Evolutionary conservation across 164 flowering plant species (phyloP).

Genomic region (Platanus orientalis): DNA sequence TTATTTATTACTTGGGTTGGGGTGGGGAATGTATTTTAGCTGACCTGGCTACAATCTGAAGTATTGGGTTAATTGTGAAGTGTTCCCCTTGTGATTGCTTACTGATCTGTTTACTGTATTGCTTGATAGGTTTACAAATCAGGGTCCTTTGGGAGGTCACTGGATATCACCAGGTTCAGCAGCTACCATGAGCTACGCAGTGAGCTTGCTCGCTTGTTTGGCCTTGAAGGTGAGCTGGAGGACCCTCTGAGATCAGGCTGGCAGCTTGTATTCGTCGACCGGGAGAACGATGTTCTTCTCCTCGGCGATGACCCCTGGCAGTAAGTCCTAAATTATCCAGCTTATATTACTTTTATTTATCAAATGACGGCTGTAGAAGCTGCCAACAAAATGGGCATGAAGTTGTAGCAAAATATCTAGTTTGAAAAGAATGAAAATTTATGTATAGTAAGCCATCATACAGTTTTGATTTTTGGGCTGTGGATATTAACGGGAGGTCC

Average conservation of each 20-base stretch:
- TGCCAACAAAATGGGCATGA: no score
- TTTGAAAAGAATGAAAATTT: no score
- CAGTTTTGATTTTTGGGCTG: no score
- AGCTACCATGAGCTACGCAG: conserved; percentile 66
- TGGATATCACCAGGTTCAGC: conserved; percentile 64
- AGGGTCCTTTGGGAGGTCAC: conserved; percentile 69
- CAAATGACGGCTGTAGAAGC: no score
- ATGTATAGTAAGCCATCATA: no score
- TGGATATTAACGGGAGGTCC: no score
- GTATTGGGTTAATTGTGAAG: background rate
- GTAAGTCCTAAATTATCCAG: conserved; percentile 39
- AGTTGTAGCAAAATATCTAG: no score
- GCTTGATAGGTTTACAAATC: conserved; percentile 71
- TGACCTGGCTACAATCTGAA: background rate
- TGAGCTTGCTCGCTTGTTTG: conserved; percentile 72
- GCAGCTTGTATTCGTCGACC: conserved; percentile 99
- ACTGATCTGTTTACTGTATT: conserved; percentile 64
- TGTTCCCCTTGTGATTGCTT: background rate
- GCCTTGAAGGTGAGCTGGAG: conserved; percentile 68
- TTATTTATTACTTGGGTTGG: background rate
- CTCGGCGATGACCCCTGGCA: conserved; percentile 99
- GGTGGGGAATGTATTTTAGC: no score
- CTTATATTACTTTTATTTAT: background rate
- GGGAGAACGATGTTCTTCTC: conserved; percentile 97
- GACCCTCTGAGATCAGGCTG: conserved; percentile 99